Percentiles rank a stretch among this genome's conserved stretches.
Evolutionary conservation across 352 stramenopile species (phyloP).

Genomic region (Pythium volutum): DNA sequence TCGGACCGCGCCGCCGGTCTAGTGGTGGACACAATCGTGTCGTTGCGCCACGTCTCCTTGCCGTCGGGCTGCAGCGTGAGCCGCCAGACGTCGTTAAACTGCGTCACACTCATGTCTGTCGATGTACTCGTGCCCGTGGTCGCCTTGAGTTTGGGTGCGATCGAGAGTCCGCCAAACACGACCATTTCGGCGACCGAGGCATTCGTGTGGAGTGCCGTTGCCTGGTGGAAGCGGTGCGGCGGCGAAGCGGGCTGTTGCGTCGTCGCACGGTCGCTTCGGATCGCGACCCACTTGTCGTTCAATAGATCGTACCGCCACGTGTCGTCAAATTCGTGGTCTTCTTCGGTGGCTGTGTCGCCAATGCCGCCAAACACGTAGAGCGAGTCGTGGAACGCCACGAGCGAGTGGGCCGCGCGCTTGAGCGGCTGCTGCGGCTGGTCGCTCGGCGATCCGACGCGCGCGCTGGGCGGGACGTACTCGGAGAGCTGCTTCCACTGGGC

Average conservation of each 20-base stretch:
- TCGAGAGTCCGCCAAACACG: constrained; percentile 26
- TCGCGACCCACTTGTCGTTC: constrained; percentile 13
- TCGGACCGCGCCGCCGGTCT: constrained; percentile 44
- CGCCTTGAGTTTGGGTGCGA: constrained; percentile 1
- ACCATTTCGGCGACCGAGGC: constrained; percentile 22
- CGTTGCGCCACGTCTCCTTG: constrained; percentile 27
- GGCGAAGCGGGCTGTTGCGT: background rate
- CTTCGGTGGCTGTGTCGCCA: constrained; percentile 26
- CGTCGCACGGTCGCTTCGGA: constrained; percentile 1
- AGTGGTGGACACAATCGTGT: background rate
- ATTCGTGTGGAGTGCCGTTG: constrained; percentile 23
- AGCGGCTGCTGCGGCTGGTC: constrained; percentile 24
- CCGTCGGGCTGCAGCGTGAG: constrained; percentile 26
- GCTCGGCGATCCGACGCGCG: background rate
- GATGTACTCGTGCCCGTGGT: background rate
- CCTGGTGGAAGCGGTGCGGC: constrained; percentile 25
- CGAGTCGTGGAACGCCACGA: constrained; percentile 41
- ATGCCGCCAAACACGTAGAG: constrained; percentile 69
- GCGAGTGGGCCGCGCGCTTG: constrained; percentile 52
- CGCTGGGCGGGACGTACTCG: constrained; percentile 24
- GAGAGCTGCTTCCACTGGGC: constrained; percentile 59
- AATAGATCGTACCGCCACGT: constrained; percentile 43
- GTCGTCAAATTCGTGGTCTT: constrained; percentile 68
- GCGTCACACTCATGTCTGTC: constrained; percentile 18
- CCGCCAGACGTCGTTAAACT: constrained; percentile 32